These are phyloP conservation scores for Globisporangium cederbergense DNA, from an alignment of 352 stramenopile genomes.

Conservation along the genomic window DNA sequence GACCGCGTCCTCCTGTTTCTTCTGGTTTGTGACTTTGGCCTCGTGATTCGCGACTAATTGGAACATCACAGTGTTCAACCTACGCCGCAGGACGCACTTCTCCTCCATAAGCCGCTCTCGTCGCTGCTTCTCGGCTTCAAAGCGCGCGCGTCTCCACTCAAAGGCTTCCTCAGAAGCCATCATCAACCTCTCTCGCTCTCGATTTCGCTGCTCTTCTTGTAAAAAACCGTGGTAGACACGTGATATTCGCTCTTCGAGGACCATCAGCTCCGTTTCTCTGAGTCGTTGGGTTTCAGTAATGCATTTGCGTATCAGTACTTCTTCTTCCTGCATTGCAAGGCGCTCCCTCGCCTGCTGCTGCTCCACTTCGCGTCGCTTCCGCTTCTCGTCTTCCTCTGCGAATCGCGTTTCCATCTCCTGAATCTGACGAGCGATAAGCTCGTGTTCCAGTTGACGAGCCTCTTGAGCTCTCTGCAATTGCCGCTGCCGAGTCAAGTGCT, in stretches of 20 bases:
- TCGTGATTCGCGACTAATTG: slow-evolving; percentile 24
- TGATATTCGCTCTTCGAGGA: slow-evolving; percentile 8
- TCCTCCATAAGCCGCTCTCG: slow-evolving; percentile 21
- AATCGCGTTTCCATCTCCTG: slow-evolving; percentile 14
- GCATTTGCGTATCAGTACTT: not conserved
- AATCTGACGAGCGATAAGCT: slow-evolving; percentile 23
- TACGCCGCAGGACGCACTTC: slow-evolving; percentile 17
- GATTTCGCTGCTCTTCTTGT: not conserved
- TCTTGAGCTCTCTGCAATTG: slow-evolving; percentile 18
- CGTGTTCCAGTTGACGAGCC: slow-evolving; percentile 21
- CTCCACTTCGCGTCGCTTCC: slow-evolving; percentile 1
- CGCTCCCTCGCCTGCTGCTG: slow-evolving; percentile 14
- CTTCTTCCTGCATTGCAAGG: slow-evolving; percentile 22
- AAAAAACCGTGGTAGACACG: not conserved
- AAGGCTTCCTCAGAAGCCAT: slow-evolving; percentile 16
- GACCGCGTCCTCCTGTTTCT: slow-evolving; percentile 21
- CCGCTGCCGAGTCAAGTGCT: slow-evolving; percentile 16
- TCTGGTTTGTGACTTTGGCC: slow-evolving; percentile 9
- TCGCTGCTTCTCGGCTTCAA: slow-evolving; percentile 6
- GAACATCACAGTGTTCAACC: slow-evolving; percentile 25
- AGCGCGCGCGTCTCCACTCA: not conserved
- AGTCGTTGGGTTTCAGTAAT: not conserved
- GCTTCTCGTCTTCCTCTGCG: slow-evolving; percentile 15
- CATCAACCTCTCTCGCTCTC: not conserved
- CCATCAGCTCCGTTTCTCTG: not conserved